Evolutionary conservation across 2,329 filamentous ascomycete genomes (phyloP), one percentile per base, ranked within the genome.

Genomic region (Hypoxylon sp.): DNA sequence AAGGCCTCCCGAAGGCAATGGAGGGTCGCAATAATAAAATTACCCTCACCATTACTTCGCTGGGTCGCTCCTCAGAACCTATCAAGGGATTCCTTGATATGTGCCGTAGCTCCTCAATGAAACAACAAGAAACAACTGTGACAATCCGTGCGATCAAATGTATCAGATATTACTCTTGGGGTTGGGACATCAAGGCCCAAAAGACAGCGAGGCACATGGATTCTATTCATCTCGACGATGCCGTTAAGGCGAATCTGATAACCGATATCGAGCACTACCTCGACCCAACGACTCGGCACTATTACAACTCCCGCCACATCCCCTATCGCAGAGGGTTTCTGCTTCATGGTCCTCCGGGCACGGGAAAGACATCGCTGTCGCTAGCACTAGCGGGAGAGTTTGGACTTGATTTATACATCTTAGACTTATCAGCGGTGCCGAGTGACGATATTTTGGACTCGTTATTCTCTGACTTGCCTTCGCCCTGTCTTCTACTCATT

Each of bases 291-390:
- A 80, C 79, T 1, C 75, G 88, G 13, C 86, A 85, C 22, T 94
- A 91, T 87, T 94, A 94, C 77, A 84, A 90, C 31, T 86, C 91
- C 65, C 87, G 91, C 24, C 91, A 91, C 24, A 93, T 94, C 65
- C 91, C 92, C 0, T 94, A 94, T 75, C 85, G 91, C 10, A 83
- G 91, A 56, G 92, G 91, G 9, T 94, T 93, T 74, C 84, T 94
- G 4, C 83, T 94, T 0, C 87, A 93, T 73, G 91, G 91, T 0
- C 91, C 91, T 1, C 91, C 91, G 0, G 91, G 91, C 0, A 93
- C 90, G 0, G 91, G 92, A 42, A 93, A 94, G 78, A 92, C 89
- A 60, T 92, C 90, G 0, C 92, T 94, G 71, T 92, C 93, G 37
- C 88, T 93, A 73, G 91, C 91, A 0, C 81, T 94, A 6, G 92